Evolutionary conservation across 495 filamentous ascomycete genomes (phyloP), one percentile per base, ranked within the genome.

Genomic region (Polyplosphaeria fusca): DNA sequence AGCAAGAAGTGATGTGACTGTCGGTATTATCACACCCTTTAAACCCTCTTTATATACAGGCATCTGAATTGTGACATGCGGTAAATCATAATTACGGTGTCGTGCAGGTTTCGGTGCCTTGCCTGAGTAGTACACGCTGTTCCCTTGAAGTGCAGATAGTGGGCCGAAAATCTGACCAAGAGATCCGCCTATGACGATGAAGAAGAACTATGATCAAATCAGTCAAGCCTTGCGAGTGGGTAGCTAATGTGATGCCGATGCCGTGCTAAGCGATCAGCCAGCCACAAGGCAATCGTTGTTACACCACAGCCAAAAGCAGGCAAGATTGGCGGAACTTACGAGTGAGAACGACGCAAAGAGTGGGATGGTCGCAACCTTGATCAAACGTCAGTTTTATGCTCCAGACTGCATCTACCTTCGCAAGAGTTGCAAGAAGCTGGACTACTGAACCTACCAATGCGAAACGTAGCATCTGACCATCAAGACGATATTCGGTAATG

Each of bases 1-100:
- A 23, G 74, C 74, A 41, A 79, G 78, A 13, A 85, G 68, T 1
- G 77, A 80, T 16, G 71, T 72, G 16, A 84, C 73, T 0, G 82
- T 84, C 0, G 82, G 82, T 32, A 72, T 72, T 45, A 85, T 83
- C 63, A 84, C 82, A 38, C 70, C 75, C 32, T 71, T 71, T 5
- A 87, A 68, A 16, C 83, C 82, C 65, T 87, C 84, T 56, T 85
- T 87, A 68, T 86, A 87, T 0, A 87, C 82, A 5, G 84, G 84
- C 76, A 83, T 84, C 67, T 87, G 84, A 55, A 86, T 84, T 3
- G 84, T 87, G 30, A 87, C 75, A 61, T 87, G 84, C 5, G 84
- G 84, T 86, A 94, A 70, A 89, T 94, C 58, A 87, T 92, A 71
- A 83, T 94, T 55, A 71, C 77, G 45, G 86, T 93, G 73, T 78